These are phyloP conservation scores for Mycena sanguinolenta DNA, from an alignment of 768 basidiomycete species.

Conservation along the genomic window DNA sequence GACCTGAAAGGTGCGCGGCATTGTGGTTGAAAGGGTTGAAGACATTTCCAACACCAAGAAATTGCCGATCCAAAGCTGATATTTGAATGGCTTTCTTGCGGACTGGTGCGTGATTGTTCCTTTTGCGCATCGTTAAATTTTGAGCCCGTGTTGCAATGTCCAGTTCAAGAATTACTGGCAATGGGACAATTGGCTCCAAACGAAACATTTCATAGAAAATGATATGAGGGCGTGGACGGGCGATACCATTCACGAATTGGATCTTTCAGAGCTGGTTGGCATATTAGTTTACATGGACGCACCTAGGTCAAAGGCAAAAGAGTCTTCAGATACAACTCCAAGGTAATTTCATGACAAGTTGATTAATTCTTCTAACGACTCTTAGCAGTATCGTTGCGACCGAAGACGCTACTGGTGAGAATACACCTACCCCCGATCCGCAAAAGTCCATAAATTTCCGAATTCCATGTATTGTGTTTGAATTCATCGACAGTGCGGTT, in stretches of 20 bases:
- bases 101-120: constrained; percentile 8
- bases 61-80: constrained; percentile 16
- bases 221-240: constrained; percentile 22
- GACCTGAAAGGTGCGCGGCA: constrained; percentile 17
- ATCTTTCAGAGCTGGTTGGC: neutral
- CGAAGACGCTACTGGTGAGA: neutral
- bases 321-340: neutral
- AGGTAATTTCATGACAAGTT: too few species aligned
- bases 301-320: neutral
- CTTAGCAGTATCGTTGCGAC: neutral
- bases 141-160: too few species aligned
- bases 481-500: neutral
- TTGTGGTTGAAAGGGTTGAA: neutral
- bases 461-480: neutral
- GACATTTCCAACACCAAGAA: constrained; percentile 17
- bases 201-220: constrained; percentile 15
- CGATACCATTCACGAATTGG: neutral
- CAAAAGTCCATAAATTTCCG: neutral
- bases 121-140: accelerated
- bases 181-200: neutral
- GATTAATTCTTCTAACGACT: neutral
- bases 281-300: constrained; percentile 6
- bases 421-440: neutral
- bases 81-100: constrained; percentile 27
- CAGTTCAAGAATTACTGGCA: constrained; percentile 29